These are phyloP conservation scores for Microdochium nivale DNA, from an alignment of 2,329 filamentous ascomycete species.

Conservation along the genomic window DNA sequence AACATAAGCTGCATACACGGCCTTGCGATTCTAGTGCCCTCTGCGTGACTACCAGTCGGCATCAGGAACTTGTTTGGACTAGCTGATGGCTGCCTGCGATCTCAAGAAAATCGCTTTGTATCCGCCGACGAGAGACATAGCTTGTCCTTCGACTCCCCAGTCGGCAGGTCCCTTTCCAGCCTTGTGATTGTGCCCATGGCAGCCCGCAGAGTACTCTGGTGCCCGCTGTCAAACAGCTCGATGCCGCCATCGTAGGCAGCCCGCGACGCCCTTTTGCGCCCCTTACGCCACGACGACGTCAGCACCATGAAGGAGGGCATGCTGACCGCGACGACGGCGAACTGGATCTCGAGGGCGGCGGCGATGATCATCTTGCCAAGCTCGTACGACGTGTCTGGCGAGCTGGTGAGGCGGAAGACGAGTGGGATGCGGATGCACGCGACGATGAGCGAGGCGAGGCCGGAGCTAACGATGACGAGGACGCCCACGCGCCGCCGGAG, in stretches of 20 bases:
- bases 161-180: constrained; percentile 17
- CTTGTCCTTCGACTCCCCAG: constrained; percentile 57
- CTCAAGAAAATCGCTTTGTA: not conserved
- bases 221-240: not conserved
- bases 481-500: constrained; percentile 3
- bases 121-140: constrained; percentile 37
- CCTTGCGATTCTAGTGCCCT: no score
- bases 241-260: not conserved
- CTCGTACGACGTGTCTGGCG: not conserved
- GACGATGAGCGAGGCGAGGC: constrained; percentile 4
- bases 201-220: no score
- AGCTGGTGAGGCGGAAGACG: not conserved
- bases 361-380: constrained; percentile 6
- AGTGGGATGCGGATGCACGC: constrained; percentile 2
- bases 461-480: constrained; percentile 2
- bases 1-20: no score
- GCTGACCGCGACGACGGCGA: constrained; percentile 4
- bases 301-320: constrained; percentile 3
- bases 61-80: no score
- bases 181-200: not conserved
- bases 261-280: not conserved
- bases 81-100: no score
- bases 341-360: constrained; percentile 3
- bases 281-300: not conserved
- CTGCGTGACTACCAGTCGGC: no score